phyloP scores from a whole-genome alignment of 2,329 filamentous ascomycete species.

The Acephala macrosclerotiorum region DNA sequence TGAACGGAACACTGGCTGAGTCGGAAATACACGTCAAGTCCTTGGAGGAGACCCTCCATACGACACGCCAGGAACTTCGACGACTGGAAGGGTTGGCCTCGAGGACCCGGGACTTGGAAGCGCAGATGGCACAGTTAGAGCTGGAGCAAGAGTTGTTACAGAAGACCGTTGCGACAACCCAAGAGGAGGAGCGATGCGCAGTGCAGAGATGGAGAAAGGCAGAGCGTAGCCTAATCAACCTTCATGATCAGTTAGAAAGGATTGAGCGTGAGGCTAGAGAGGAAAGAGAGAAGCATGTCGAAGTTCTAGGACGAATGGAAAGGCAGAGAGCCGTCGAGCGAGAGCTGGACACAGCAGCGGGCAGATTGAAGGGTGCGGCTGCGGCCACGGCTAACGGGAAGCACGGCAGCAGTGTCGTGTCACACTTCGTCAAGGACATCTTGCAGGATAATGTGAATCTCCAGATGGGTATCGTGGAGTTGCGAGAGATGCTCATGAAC shows the following conservation, averaged over 20 bases:
- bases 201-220: conserved; percentile 86
- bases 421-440: conserved; percentile 94
- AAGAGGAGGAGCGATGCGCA: conserved; percentile 80
- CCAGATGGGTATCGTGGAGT: conserved; percentile 88
- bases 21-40: conserved; percentile 82
- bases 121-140: conserved; percentile 80
- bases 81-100: conserved; percentile 76
- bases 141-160: conserved; percentile 80
- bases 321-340: conserved; percentile 82
- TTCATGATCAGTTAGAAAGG: conserved; percentile 87
- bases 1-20: conserved; percentile 81
- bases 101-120: conserved; percentile 80
- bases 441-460: conserved; percentile 94
- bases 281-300: conserved; percentile 81
- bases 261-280: conserved; percentile 85
- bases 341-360: conserved; percentile 81
- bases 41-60: conserved; percentile 78
- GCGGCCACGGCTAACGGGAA: conserved; percentile 65
- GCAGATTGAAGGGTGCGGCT: conserved; percentile 81
- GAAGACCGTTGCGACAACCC: conserved; percentile 68
- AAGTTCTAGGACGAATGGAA: conserved; percentile 85
- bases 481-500: conserved; percentile 87
- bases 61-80: conserved; percentile 79
- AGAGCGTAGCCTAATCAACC: conserved; percentile 76
- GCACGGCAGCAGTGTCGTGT: conserved; percentile 76